Evolutionary conservation across 129 eudicot species (phyloP), one percentile per base, ranked within the genome.

Genomic region (Heracleum sosnowskyi): DNA sequence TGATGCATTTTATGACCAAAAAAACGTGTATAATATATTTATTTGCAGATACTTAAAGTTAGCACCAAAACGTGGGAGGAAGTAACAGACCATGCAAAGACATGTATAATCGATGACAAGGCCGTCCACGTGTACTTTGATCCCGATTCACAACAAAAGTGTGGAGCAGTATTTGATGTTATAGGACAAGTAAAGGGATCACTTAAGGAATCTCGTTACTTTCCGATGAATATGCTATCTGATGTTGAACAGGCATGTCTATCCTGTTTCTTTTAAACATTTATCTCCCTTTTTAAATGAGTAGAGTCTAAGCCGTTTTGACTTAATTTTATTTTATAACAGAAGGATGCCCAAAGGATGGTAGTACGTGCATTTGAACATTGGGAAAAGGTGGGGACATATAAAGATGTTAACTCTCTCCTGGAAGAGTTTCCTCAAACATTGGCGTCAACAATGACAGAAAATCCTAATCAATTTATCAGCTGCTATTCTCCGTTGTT

Each of bases 141-240:
- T 29, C 76, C 57, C 26, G 28, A 45, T 34, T 70, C 72, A 66
- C 77, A 86, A 66, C 78, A 55, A 24, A 80, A 69, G 17, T 76
- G 36, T 0, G 84, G 84, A 34, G 90, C 87, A 63, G 82, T 86
- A 34, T 86, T 89, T 77, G 86, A 84, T 64, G 80, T 84, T 62
- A 82, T 86, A 7, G 89, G 91, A 64, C 85, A 84, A 44, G 82
- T 84, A 35, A 82, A 86, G 76, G 97, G 89, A 81, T 45, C 86
- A 53, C 74, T 77, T 72, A 47, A 51, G 55, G 78, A 79, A 10
- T 73, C 73, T 42, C 81, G 39, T 16, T 81, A 42, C 69, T 51
- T 72, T 44, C 82, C 84, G 31, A 35, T 40, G 2, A 77, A 75
- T 44, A 66, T 37, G 69, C 80, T 87, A 60, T 53, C 91, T 28